Conservation (phyloP, 2,329 filamentous ascomycete genomes). For the Aspergillus spinulosporus region DNA sequence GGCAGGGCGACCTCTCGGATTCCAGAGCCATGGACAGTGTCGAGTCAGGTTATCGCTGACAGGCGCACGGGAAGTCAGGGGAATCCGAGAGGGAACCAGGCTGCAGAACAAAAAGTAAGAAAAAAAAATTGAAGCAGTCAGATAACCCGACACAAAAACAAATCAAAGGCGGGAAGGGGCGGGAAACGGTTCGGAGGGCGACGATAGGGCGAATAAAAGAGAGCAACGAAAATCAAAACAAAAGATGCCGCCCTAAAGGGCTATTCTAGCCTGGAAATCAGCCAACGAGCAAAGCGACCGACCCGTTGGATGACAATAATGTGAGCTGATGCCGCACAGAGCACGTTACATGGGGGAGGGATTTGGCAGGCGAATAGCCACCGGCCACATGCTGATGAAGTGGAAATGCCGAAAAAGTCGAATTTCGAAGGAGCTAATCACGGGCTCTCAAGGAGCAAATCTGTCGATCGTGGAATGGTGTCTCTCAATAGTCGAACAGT, state of each 20-base stretch:
- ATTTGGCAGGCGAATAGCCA: slow-evolving; percentile 34
- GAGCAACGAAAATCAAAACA: slow-evolving; percentile 8
- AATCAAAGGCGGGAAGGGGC: slow-evolving; percentile 17
- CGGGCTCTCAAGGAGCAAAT: slow-evolving; percentile 6
- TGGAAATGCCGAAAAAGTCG: slow-evolving; percentile 11
- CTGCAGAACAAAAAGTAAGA: slow-evolving; percentile 24
- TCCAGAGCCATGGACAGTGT: slow-evolving; percentile 37
- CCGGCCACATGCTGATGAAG: slow-evolving; percentile 37
- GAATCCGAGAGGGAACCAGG: slow-evolving; percentile 35
- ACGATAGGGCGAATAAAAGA: not conserved
- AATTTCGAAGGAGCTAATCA: slow-evolving; percentile 9
- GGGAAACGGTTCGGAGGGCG: slow-evolving; percentile 12
- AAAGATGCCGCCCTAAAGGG: slow-evolving; percentile 17
- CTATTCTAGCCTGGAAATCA: slow-evolving; percentile 15
- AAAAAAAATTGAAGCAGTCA: slow-evolving; percentile 1
- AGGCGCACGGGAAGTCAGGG: slow-evolving; percentile 34
- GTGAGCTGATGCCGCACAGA: slow-evolving; percentile 29
- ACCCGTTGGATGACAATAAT: slow-evolving; percentile 18
- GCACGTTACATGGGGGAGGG: slow-evolving; percentile 37
- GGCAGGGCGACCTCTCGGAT: slow-evolving; percentile 40
- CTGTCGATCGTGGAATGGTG: slow-evolving; percentile 10
- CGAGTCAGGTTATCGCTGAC: slow-evolving; percentile 31
- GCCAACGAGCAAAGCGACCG: slow-evolving; percentile 22
- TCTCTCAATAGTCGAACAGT: not conserved
- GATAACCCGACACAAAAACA: slow-evolving; percentile 6